Base-by-base conservation (phyloP, 2,329 filamentous ascomycete genomes). In the Penicillium hesseltinei region DNA sequence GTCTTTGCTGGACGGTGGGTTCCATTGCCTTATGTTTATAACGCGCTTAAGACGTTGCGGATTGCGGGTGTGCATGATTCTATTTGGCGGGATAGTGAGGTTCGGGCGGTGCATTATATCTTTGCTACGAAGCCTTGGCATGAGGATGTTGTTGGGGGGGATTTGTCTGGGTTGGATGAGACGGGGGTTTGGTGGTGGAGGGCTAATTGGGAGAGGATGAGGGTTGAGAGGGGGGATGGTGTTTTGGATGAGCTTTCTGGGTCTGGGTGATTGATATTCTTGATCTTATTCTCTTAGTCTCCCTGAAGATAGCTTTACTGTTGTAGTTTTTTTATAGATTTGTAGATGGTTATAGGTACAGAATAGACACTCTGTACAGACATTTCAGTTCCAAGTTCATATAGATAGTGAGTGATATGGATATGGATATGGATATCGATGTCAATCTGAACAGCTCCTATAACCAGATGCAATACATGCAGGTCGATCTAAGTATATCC, bases 11-110 rank as follows among this genome's bases (percentile, higher is more conserved):
- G 78, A 0, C 75, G 82, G 15, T 84, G 82, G 83, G 81, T 84
- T 4, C 74, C 79, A 4, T 66, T 85, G 58, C 82, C 83, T n/a
- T 85, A 85, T 64, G 78, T 80, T n/a, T 85, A 85, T 71, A 85
- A 85, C 67, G 83, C 82, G 56, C 69, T 85, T 54, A 84, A 84
- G 75, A 84, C 82, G 45, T 58, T 85, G 71, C 71, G 82, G 52
- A 78, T 75, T 72, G 71, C 80, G 62, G 59, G 62, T 11, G 58
- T 62, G 52, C 58, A 62, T 47, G 58, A 51, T 31, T 29, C 31
- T 4, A 61, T 62, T 43, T 62, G 58, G 58, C 21, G 39, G 42
- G 60, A 61, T 52, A 29, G 38, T 10, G 52, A 58, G 46, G 60
- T 49, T 5, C 43, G 35, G 27, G 53, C 51, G 36, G 58, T 62